phyloP scores from a whole-genome alignment of 1,139 yeast genomes.

The Petasospora fabianii region DNA sequence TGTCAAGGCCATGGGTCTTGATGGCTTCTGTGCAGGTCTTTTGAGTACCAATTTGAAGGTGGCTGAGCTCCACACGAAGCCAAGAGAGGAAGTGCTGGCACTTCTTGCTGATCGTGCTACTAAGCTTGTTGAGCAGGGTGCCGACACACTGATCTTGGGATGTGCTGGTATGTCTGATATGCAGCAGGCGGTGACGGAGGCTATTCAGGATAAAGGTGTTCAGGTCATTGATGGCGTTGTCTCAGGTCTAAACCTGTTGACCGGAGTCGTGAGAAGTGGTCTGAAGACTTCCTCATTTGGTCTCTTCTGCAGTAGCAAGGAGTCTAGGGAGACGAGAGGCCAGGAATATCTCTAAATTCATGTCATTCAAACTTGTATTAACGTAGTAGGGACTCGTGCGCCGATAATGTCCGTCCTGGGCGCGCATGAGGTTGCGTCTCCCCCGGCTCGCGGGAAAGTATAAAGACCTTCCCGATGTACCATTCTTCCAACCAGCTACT shows the following conservation, averaged over 20 bases:
- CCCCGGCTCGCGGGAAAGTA: too few species aligned
- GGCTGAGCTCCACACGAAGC: conserved; percentile 32
- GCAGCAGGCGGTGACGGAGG: conserved; percentile 30
- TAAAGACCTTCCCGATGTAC: too few species aligned
- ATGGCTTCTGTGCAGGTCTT: conserved; percentile 32
- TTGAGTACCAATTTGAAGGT: conserved; percentile 32
- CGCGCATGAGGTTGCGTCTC: too few species aligned
- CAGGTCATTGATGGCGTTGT: conserved; percentile 25
- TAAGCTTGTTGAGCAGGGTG: conserved; percentile 29
- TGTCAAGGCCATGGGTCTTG: conserved; percentile 29
- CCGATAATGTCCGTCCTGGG: too few species aligned
- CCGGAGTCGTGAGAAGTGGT: conserved; percentile 21
- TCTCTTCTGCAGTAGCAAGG: conserved; percentile 19
- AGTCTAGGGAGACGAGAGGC: conserved; percentile 19
- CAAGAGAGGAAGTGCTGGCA: conserved; percentile 29
- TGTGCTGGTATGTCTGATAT: conserved; percentile 37
- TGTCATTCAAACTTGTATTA: neutral
- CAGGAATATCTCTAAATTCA: conserved; percentile 15
- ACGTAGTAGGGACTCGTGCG: neutral
- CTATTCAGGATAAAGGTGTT: conserved; percentile 23
- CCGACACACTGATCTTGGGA: conserved; percentile 32
- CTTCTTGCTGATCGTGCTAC: conserved; percentile 28
- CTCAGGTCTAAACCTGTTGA: conserved; percentile 19
- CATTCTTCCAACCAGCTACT: too few species aligned
- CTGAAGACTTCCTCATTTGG: conserved; percentile 20